Percentiles rank a stretch among this genome's conserved stretches.
These are phyloP conservation scores for Moniliophthora roreri DNA, from an alignment of 1,284 basidiomycete species.

Conservation along the genomic window DNA sequence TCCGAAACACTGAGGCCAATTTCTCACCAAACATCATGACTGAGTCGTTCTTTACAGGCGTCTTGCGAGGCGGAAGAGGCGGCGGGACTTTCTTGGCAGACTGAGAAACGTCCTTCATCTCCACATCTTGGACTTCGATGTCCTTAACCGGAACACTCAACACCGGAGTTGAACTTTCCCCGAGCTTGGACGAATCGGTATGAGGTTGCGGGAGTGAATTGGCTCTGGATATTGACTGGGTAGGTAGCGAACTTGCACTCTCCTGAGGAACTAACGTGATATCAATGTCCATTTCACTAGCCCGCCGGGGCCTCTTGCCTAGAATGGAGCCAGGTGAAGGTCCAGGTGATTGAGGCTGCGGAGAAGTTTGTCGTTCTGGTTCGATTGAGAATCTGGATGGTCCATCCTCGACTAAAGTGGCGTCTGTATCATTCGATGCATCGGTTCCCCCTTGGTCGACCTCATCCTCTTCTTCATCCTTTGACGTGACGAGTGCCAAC, in stretches of 20 bases:
- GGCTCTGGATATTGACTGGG: constrained; percentile 49
- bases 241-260: constrained; percentile 24
- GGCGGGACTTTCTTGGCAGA: constrained; percentile 42
- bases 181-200: constrained; percentile 28
- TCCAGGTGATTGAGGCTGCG: constrained; percentile 29
- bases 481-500: constrained; percentile 87
- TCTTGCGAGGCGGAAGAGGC: constrained; percentile 61
- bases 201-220: constrained; percentile 38
- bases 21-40: constrained; percentile 87
- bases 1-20: neutral
- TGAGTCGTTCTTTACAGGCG: constrained; percentile 53
- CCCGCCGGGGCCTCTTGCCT: constrained; percentile 65
- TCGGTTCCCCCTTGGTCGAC: constrained; percentile 70
- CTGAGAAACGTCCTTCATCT: constrained; percentile 21
- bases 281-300: constrained; percentile 45
- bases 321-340: constrained; percentile 56
- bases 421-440: constrained; percentile 82
- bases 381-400: constrained; percentile 33
- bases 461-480: constrained; percentile 84
- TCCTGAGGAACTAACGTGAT: constrained; percentile 35
- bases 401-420: constrained; percentile 78
- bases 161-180: constrained; percentile 22
- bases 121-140: constrained; percentile 27
- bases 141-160: constrained; percentile 41
- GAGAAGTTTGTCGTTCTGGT: constrained; percentile 4